phyloP scores from a whole-genome alignment of 1,139 yeast genomes.

The Nakaseomyces nivariensis region DNA sequence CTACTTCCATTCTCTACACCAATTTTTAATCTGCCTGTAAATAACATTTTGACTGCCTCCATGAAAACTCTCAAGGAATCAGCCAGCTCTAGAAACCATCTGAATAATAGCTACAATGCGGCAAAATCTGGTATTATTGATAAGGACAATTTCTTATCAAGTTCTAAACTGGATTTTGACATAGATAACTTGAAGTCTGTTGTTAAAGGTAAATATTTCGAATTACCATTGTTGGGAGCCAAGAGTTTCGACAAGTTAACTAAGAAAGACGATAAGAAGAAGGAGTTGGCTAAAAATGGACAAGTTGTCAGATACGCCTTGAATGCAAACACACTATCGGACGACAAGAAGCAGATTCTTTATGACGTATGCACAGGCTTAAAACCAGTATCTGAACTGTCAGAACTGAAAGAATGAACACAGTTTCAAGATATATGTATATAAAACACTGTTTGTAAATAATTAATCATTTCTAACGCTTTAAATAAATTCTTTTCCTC shows the following conservation, averaged over 20 bases:
- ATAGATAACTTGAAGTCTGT: conserved; percentile 9
- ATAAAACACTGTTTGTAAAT: neutral
- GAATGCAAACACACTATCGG: conserved; percentile 12
- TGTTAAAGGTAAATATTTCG: conserved; percentile 18
- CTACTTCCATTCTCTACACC: neutral
- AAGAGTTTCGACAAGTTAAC: conserved; percentile 13
- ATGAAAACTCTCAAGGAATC: neutral
- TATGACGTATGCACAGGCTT: conserved; percentile 26
- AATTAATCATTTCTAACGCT: neutral
- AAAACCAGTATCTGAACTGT: conserved; percentile 18
- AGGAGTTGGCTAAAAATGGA: conserved; percentile 15
- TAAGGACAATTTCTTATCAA: conserved; percentile 19
- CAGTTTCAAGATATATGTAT: neutral
- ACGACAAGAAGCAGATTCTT: conserved; percentile 13
- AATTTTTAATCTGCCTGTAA: neutral
- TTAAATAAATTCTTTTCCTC: too few species aligned
- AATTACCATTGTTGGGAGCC: conserved; percentile 7
- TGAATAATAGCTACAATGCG: neutral
- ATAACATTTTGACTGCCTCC: neutral
- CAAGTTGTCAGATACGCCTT: conserved; percentile 19
- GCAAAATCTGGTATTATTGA: conserved; percentile 8
- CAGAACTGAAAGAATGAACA: conserved; percentile 9
- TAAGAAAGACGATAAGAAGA: conserved; percentile 13
- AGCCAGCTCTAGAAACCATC: neutral
- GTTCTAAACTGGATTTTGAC: conserved; percentile 12